Conservation (phyloP, 2,329 filamentous ascomycete genomes). For the Akanthomyces muscarius region DNA sequence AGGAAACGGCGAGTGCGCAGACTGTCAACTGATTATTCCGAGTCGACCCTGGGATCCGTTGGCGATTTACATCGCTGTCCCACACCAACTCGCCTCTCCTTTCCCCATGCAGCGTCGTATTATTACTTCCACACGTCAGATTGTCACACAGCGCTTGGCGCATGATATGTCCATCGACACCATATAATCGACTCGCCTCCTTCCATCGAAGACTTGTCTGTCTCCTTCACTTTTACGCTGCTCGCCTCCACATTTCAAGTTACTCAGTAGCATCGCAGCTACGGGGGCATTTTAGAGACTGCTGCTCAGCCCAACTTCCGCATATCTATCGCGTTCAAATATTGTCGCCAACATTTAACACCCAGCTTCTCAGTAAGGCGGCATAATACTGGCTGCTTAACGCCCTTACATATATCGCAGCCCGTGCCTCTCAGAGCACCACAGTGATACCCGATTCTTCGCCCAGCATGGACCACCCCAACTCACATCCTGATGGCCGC, state of each 20-base stretch:
- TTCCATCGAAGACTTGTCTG: background rate
- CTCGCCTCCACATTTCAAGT: background rate
- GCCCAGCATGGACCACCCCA: background rate
- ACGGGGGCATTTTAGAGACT: background rate
- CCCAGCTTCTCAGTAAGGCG: background rate
- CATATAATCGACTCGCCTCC: background rate
- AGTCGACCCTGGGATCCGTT: background rate
- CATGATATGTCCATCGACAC: background rate
- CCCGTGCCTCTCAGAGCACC: too few relatives aligned
- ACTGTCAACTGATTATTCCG: background rate
- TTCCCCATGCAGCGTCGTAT: conserved; percentile 12
- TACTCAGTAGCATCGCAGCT: background rate
- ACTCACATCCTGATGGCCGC: background rate
- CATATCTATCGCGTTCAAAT: background rate
- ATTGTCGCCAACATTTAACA: background rate
- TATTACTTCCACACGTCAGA: conserved; percentile 13
- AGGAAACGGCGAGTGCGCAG: background rate
- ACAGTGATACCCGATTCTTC: too few relatives aligned
- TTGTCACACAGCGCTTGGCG: background rate
- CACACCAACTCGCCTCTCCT: background rate
- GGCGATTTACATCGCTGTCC: background rate
- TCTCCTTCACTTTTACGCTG: background rate
- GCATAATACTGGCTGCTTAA: background rate
- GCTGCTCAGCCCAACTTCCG: background rate
- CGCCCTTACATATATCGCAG: background rate